A percentile compares a stretch with the other conserved stretches of the same genome.
Evolutionary conservation across 108 stramenopile species (phyloP).

Genomic region (Skeletonema marinoi): DNA sequence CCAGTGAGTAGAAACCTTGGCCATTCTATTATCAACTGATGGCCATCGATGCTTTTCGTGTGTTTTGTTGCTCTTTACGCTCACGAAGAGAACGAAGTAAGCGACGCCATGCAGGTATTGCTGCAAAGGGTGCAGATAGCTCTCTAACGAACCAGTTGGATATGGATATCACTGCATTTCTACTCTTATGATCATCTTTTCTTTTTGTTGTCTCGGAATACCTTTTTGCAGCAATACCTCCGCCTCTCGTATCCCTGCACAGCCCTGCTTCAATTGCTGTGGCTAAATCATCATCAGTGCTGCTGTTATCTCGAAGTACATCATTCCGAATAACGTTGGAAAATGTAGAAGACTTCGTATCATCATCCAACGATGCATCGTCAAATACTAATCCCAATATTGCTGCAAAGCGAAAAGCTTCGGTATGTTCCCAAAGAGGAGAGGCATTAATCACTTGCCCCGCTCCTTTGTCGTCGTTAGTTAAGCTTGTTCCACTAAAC

Average conservation of each 20-base stretch:
- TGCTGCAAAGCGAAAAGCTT: conserved; percentile 67
- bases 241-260: conserved; percentile 2
- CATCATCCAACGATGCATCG: not conserved
- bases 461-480: not conserved
- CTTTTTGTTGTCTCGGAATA: not conserved
- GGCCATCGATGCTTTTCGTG: conserved; percentile 13
- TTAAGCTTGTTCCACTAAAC: conserved; percentile 2
- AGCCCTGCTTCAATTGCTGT: conserved; percentile 37
- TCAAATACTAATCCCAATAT: conserved; percentile 48
- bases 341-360: conserved; percentile 13
- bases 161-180: conserved; percentile 21
- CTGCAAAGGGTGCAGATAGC: conserved; percentile 43
- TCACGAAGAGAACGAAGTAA: conserved; percentile 37
- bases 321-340: conserved; percentile 19
- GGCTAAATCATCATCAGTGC: conserved; percentile 18
- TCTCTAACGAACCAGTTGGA: conserved; percentile 43
- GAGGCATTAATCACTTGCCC: conserved; percentile 25
- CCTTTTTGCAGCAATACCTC: not conserved
- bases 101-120: conserved; percentile 46
- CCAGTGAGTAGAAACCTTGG: conserved; percentile 22
- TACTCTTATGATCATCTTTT: conserved; percentile 1
- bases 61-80: conserved; percentile 9
- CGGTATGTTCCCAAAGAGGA: conserved; percentile 67
- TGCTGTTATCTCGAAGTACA: not conserved
- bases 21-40: conserved; percentile 15